Evolutionary conservation across 2,329 filamentous ascomycete species (phyloP).

Genomic region (Penicillium sp.): DNA sequence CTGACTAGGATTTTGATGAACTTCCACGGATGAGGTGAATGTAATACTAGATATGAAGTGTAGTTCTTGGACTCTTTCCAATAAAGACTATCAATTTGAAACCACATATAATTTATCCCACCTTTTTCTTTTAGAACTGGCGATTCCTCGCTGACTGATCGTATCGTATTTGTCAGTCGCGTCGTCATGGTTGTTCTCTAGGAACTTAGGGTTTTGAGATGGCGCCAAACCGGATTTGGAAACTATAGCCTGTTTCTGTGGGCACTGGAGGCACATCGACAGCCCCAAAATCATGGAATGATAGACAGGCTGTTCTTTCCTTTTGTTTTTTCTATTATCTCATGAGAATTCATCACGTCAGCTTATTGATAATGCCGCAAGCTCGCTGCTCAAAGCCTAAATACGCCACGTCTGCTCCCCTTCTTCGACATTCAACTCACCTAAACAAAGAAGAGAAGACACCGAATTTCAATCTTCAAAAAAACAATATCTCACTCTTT

Average conservation of each 20-base stretch:
- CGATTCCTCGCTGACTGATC: background rate
- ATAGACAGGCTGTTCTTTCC: constrained; percentile 1
- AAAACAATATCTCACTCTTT: background rate
- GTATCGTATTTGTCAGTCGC: background rate
- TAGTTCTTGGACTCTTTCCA: background rate
- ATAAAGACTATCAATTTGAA: background rate
- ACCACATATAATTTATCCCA: background rate
- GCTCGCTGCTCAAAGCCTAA: background rate
- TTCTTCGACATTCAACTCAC: background rate
- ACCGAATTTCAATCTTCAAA: background rate
- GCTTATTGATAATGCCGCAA: background rate
- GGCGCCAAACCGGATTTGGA: background rate
- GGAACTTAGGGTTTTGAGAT: background rate
- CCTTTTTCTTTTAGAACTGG: background rate
- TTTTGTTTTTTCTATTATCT: background rate
- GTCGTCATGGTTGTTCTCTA: background rate
- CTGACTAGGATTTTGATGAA: background rate
- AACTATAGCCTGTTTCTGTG: background rate
- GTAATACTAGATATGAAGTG: background rate
- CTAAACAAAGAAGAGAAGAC: background rate
- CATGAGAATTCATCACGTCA: background rate
- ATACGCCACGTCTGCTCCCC: background rate
- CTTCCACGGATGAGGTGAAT: background rate
- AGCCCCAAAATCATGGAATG: background rate
- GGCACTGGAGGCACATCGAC: background rate